Conservation (phyloP, 2,329 filamentous ascomycete species). For the Alternaria rosae region DNA sequence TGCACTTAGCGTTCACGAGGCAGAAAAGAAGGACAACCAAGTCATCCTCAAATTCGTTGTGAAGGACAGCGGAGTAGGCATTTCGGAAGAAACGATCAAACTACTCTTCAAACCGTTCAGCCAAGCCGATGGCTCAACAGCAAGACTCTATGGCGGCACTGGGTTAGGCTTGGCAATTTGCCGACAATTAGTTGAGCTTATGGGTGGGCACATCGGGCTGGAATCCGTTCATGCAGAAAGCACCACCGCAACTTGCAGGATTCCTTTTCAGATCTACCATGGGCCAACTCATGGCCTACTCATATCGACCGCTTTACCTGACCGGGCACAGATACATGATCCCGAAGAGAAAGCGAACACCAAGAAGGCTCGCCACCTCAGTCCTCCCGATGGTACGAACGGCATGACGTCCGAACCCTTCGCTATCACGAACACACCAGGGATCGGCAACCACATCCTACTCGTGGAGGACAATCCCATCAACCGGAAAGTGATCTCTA, state of each 20-base stretch:
- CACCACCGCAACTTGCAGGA: conserved; percentile 75
- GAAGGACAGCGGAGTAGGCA: conserved; percentile 44
- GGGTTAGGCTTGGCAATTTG: conserved; percentile 50
- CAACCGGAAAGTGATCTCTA: conserved; percentile 41
- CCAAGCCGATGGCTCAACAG: conserved; percentile 27
- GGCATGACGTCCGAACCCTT: not conserved
- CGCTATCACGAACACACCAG: too few species aligned
- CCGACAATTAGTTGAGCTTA: conserved; percentile 44
- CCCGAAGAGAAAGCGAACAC: not conserved
- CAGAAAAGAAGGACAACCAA: conserved; percentile 29
- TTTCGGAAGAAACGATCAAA: conserved; percentile 35
- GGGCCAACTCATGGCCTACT: too few species aligned
- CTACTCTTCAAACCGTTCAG: conserved; percentile 25
- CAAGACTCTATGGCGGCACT: conserved; percentile 44
- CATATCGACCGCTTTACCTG: too few species aligned
- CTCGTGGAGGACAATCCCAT: conserved; percentile 46
- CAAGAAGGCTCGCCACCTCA: not conserved
- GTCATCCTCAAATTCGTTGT: conserved; percentile 37
- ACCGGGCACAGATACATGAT: not conserved
- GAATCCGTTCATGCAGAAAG: conserved; percentile 59
- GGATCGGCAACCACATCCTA: too few species aligned
- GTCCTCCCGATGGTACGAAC: not conserved
- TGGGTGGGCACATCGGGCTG: conserved; percentile 45
- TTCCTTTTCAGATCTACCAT: conserved; percentile 46
- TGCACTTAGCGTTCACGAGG: conserved; percentile 42